phyloP scores from a whole-genome alignment of 495 filamentous ascomycete genomes.

The Evansstolkia leycettana region DNA sequence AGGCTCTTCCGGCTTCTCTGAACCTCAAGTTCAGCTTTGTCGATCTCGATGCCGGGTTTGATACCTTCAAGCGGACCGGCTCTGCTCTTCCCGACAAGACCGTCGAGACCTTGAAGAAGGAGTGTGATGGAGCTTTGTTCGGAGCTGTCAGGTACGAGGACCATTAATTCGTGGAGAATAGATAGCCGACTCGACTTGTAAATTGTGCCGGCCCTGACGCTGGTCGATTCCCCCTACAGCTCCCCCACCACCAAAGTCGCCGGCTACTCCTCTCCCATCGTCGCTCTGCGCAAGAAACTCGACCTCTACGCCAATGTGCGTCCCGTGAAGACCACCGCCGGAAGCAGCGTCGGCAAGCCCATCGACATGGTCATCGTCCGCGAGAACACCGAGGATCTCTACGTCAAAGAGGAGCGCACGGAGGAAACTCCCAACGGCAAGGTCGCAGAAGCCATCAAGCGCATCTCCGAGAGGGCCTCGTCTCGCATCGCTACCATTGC shows the following conservation, averaged over 20 bases:
- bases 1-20: conserved; percentile 72
- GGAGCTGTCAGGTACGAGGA: conserved; percentile 65
- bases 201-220: too few relatives aligned
- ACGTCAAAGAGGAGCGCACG: conserved; percentile 94
- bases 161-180: too few relatives aligned
- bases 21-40: conserved; percentile 88
- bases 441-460: conserved; percentile 95
- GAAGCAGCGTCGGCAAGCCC: conserved; percentile 39
- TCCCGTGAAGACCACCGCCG: conserved; percentile 73
- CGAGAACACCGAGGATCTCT: conserved; percentile 97
- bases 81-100: conserved; percentile 82
- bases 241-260: conserved; percentile 80
- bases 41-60: conserved; percentile 83
- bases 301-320: conserved; percentile 96
- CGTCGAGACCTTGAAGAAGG: conserved; percentile 67
- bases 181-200: too few relatives aligned
- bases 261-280: conserved; percentile 95
- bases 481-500: conserved; percentile 82
- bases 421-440: conserved; percentile 58
- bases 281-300: conserved; percentile 88
- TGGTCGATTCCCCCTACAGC: conserved; percentile 14
- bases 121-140: conserved; percentile 94
- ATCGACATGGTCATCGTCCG: conserved; percentile 97
- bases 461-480: conserved; percentile 76
- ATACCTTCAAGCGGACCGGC: conserved; percentile 82